A percentile compares a stretch with the other conserved stretches of the same genome.
Conservation (phyloP, 768 basidiomycete species). For the Rhodotorula paludigena region DNA sequence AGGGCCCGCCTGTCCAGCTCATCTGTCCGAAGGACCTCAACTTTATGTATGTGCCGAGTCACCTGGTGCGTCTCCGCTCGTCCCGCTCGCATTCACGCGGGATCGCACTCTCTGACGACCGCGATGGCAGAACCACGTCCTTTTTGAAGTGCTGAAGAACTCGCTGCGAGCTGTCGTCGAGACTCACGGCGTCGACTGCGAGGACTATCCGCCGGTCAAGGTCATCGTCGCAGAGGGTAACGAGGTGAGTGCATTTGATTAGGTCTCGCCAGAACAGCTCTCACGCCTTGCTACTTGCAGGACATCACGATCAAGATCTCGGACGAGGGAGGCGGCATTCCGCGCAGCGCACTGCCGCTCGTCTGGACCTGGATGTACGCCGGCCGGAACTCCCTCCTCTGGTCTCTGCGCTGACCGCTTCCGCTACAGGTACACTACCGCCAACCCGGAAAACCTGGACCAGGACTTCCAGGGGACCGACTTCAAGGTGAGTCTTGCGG, state of each 20-base stretch:
- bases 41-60: constrained; percentile 94
- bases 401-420: not conserved
- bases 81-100: not conserved
- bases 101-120: not conserved
- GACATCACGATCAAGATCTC: constrained; percentile 99
- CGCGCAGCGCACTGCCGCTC: constrained; percentile 73
- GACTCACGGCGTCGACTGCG: constrained; percentile 73
- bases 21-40: constrained; percentile 80
- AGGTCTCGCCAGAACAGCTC: too few relatives aligned
- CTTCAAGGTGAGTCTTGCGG: too few relatives aligned
- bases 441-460: constrained; percentile 41
- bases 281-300: not conserved
- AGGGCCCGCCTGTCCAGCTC: constrained; percentile 89
- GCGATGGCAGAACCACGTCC: constrained; percentile 61
- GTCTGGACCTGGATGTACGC: constrained; percentile 95
- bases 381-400: constrained; percentile 49
- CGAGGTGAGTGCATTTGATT: constrained; percentile 50
- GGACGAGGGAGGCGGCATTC: constrained; percentile 94
- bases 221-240: constrained; percentile 94
- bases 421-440: constrained; percentile 43
- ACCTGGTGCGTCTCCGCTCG: constrained; percentile 53
- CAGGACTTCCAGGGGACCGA: constrained; percentile 57
- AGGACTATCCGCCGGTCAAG: constrained; percentile 84
- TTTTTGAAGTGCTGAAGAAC: constrained; percentile 96
- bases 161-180: constrained; percentile 95